Percentiles rank a stretch among this genome's conserved stretches.
Evolutionary conservation across 495 filamentous ascomycete genomes (phyloP).

Genomic region (Tirmania nivea): DNA sequence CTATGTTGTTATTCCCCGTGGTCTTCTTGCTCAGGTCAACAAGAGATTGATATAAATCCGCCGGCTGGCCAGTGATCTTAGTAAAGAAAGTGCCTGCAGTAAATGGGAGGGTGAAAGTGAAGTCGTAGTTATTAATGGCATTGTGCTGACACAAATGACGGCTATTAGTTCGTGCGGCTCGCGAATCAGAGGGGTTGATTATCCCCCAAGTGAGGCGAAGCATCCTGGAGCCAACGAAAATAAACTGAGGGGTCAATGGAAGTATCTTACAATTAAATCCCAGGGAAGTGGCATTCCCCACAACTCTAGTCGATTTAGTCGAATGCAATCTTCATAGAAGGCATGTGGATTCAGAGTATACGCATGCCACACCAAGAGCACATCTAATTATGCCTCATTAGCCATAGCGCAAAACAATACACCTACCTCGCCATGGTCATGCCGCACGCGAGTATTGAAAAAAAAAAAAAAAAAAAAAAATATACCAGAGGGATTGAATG

Average conservation of each 20-base stretch:
- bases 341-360: slow-evolving; percentile 63
- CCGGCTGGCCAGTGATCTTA: slow-evolving; percentile 29
- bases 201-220: too few species aligned
- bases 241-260: too few species aligned
- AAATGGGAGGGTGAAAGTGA: slow-evolving; percentile 36
- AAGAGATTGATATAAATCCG: slow-evolving; percentile 27
- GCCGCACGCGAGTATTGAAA: too few species aligned
- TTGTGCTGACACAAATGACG: slow-evolving; percentile 17
- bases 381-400: slow-evolving; percentile 27
- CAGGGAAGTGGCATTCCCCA: slow-evolving; percentile 55
- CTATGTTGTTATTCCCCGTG: slow-evolving; percentile 2
- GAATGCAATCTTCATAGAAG: slow-evolving; percentile 59
- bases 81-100: slow-evolving; percentile 28
- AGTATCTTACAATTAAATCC: slow-evolving; percentile 29
- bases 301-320: slow-evolving; percentile 33
- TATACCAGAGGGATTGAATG: background rate
- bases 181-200: too few species aligned
- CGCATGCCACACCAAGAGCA: slow-evolving; percentile 79
- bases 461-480: too few species aligned
- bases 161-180: background rate
- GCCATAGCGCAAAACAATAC: slow-evolving; percentile 1
- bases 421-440: too few species aligned
- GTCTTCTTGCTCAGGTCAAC: background rate
- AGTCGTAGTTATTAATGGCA: slow-evolving; percentile 40
- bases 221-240: background rate